phyloP scores from a whole-genome alignment of 345 rosid species.

The Pistacia atlantica region DNA sequence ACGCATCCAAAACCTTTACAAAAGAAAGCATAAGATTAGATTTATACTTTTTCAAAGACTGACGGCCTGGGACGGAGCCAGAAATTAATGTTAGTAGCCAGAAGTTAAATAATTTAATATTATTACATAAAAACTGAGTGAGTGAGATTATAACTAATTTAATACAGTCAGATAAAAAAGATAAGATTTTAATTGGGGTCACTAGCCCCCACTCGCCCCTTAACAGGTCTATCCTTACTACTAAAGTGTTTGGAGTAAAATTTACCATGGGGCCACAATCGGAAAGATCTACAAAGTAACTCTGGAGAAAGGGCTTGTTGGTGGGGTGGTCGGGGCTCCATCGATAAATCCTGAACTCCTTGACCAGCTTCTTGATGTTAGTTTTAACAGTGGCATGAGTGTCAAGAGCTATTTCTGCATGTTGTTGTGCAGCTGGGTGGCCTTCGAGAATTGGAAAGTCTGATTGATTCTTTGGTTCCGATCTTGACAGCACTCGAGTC shows the following conservation, averaged over 20 bases:
- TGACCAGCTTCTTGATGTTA: constrained; percentile 29
- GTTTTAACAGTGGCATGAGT: constrained; percentile 22
- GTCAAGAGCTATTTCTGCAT: constrained; percentile 47
- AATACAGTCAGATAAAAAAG: too few relatives aligned
- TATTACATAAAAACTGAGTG: too few relatives aligned
- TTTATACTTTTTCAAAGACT: too few relatives aligned
- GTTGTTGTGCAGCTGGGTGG: constrained; percentile 45
- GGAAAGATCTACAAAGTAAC: constrained; percentile 56
- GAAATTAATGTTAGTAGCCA: too few relatives aligned
- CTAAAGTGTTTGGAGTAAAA: too few relatives aligned
- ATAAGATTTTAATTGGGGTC: too few relatives aligned
- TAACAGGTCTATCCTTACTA: too few relatives aligned
- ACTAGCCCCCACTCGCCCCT: too few relatives aligned
- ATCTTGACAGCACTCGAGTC: constrained; percentile 9
- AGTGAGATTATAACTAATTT: too few relatives aligned
- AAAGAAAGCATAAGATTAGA: background rate
- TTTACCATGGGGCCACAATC: constrained; percentile 59
- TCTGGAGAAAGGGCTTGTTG: constrained; percentile 61
- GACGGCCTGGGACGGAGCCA: too few relatives aligned
- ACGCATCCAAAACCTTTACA: constrained; percentile 61
- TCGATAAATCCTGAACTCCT: constrained; percentile 68
- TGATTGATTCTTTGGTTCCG: constrained; percentile 24
- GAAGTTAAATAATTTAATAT: too few relatives aligned
- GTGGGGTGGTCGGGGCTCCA: constrained; percentile 60
- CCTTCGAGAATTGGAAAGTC: constrained; percentile 47